A percentile compares a stretch with the other conserved stretches of the same genome.
phyloP scores from a whole-genome alignment of 768 basidiomycete species.

The Termitomyces sp. region DNA sequence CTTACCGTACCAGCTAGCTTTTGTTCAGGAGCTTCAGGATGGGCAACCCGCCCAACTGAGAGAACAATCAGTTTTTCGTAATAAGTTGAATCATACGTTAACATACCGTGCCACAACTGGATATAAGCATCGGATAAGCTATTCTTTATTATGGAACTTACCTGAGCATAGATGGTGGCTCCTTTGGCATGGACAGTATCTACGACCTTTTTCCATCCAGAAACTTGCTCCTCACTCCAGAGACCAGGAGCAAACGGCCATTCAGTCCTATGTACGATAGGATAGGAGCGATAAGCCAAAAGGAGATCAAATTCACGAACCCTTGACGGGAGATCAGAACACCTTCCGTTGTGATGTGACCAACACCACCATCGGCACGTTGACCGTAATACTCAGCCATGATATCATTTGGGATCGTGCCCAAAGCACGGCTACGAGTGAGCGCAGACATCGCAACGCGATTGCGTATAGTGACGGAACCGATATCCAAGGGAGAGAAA shows the following conservation, averaged over 20 bases:
- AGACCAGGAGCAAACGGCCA: slow-evolving; percentile 41
- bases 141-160: slow-evolving; percentile 1
- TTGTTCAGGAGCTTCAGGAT: slow-evolving; percentile 34
- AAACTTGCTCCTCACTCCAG: slow-evolving; percentile 37
- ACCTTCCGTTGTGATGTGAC: slow-evolving; percentile 31
- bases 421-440: slow-evolving; percentile 28
- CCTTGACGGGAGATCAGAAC: slow-evolving; percentile 35
- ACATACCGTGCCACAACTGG: slow-evolving; percentile 34
- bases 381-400: slow-evolving; percentile 33
- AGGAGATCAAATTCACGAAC: slow-evolving; percentile 15
- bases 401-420: slow-evolving; percentile 25
- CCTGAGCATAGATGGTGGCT: slow-evolving; percentile 39
- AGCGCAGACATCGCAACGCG: slow-evolving; percentile 28
- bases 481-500: slow-evolving; percentile 24
- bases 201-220: slow-evolving; percentile 39
- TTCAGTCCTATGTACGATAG: slow-evolving; percentile 29
- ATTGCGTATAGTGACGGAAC: slow-evolving; percentile 25
- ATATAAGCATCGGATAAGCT: background rate
- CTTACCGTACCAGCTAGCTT: slow-evolving; percentile 27
- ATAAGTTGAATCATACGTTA: background rate
- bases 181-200: slow-evolving; percentile 42
- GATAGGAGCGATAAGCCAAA: background rate
- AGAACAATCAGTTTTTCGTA: background rate
- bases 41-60: slow-evolving; percentile 28
- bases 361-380: slow-evolving; percentile 28